These are phyloP conservation scores for Nasturtium officinale DNA, from an alignment of 345 rosid genomes.

Conservation along the genomic window DNA sequence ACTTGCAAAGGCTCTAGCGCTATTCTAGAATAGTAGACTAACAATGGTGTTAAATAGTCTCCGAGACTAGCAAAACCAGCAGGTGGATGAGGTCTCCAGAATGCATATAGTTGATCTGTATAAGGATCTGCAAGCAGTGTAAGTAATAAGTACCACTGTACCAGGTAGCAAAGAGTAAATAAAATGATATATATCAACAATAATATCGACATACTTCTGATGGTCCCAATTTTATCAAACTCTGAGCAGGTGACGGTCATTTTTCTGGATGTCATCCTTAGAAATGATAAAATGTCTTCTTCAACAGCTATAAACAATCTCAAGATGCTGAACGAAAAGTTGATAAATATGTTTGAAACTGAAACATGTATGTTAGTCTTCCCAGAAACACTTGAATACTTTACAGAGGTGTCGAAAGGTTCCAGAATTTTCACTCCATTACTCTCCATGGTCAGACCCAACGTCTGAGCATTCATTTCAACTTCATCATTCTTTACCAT, in stretches of 20 bases:
- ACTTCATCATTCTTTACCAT: slow-evolving; percentile 68
- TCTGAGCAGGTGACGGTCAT: slow-evolving; percentile 78
- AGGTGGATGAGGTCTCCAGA: slow-evolving; percentile 95
- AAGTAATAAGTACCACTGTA: slow-evolving; percentile 26
- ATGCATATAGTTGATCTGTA: slow-evolving; percentile 67
- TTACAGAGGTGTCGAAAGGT: slow-evolving; percentile 82
- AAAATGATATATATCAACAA: slow-evolving; percentile 23
- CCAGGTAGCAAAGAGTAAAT: slow-evolving; percentile 29
- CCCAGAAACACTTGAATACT: slow-evolving; percentile 89
- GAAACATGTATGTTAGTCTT: slow-evolving; percentile 72
- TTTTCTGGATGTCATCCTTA: slow-evolving; percentile 87
- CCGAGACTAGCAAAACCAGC: slow-evolving; percentile 97
- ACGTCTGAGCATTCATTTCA: slow-evolving; percentile 78
- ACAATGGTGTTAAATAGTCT: slow-evolving; percentile 91
- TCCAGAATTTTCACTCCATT: slow-evolving; percentile 92
- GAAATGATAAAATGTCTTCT: slow-evolving; percentile 85
- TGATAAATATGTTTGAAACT: slow-evolving; percentile 90
- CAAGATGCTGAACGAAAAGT: slow-evolving; percentile 93
- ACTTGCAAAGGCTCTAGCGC: slow-evolving; percentile 18
- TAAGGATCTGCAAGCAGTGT: slow-evolving; percentile 56
- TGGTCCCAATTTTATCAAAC: slow-evolving; percentile 89
- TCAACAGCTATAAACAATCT: slow-evolving; percentile 89
- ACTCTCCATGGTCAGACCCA: slow-evolving; percentile 95
- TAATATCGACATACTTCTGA: slow-evolving; percentile 59
- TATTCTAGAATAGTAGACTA: slow-evolving; percentile 44